phyloP scores from a whole-genome alignment of 2,329 filamentous ascomycete genomes.

The Pseudocercospora musae region DNA sequence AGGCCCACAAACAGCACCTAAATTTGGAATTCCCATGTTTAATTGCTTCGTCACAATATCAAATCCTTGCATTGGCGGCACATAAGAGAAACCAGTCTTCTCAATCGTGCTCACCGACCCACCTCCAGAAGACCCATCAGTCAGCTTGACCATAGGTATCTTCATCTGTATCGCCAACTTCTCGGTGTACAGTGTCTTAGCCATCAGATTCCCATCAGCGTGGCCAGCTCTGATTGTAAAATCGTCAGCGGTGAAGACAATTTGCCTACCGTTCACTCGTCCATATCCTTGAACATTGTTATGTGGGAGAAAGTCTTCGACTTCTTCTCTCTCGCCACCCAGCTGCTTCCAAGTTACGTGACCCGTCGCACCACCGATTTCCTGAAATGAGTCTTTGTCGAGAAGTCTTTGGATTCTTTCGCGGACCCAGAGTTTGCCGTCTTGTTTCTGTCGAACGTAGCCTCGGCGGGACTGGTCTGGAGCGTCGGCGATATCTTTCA shows the following conservation, averaged over 20 bases:
- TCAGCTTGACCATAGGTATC: slow-evolving; percentile 61
- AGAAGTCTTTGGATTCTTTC: slow-evolving; percentile 59
- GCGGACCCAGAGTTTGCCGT: slow-evolving; percentile 64
- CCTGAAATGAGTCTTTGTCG: slow-evolving; percentile 54
- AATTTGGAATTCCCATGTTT: slow-evolving; percentile 62
- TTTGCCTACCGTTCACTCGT: slow-evolving; percentile 50
- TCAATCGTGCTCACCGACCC: slow-evolving; percentile 60
- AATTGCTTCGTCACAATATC: slow-evolving; percentile 54
- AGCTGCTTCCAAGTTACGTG: slow-evolving; percentile 57
- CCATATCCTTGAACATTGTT: slow-evolving; percentile 60
- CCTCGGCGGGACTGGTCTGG: slow-evolving; percentile 55
- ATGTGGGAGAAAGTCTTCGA: slow-evolving; percentile 53
- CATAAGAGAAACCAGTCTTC: slow-evolving; percentile 56
- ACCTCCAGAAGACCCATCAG: slow-evolving; percentile 62
- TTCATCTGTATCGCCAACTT: slow-evolving; percentile 57
- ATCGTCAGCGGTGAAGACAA: slow-evolving; percentile 63
- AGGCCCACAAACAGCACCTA: slow-evolving; percentile 61
- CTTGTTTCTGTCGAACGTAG: slow-evolving; percentile 61
- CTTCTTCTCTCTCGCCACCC: slow-evolving; percentile 45
- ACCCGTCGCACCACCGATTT: slow-evolving; percentile 60
- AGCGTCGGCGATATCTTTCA: slow-evolving; percentile 53
- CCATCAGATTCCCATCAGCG: slow-evolving; percentile 59
- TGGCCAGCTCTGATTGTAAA: slow-evolving; percentile 62
- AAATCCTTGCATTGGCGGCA: slow-evolving; percentile 57
- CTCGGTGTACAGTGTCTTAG: slow-evolving; percentile 58